Evolutionary conservation across 2,329 filamentous ascomycete genomes (phyloP).

Genomic region (Macrophomina phaseolina): DNA sequence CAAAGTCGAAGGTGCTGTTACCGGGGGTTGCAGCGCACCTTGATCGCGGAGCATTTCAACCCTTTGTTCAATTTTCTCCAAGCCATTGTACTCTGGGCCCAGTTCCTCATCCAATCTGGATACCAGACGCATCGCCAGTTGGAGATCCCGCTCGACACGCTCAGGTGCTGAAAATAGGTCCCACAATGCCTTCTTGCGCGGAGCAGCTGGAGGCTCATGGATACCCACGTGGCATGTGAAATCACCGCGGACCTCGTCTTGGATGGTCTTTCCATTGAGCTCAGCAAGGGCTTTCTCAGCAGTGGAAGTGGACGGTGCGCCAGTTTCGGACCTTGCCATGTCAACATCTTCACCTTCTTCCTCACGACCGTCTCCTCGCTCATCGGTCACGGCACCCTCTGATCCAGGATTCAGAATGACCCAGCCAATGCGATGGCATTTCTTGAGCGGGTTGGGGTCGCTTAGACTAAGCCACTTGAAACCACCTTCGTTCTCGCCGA

Average conservation of each 20-base stretch:
- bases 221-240: slow-evolving; percentile 98
- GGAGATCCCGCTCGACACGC: slow-evolving; percentile 86
- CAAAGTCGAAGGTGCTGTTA: slow-evolving; percentile 56
- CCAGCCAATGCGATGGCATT: slow-evolving; percentile 98
- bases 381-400: slow-evolving; percentile 68
- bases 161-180: slow-evolving; percentile 95
- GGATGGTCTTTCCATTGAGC: slow-evolving; percentile 97
- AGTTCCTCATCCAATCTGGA: slow-evolving; percentile 85
- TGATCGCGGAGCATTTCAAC: slow-evolving; percentile 80
- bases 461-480: slow-evolving; percentile 96
- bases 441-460: slow-evolving; percentile 95
- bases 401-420: slow-evolving; percentile 88
- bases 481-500: slow-evolving; percentile 87
- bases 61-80: slow-evolving; percentile 80
- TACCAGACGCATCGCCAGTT: slow-evolving; percentile 80
- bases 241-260: slow-evolving; percentile 90
- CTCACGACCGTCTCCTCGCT: slow-evolving; percentile 75
- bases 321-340: slow-evolving; percentile 33
- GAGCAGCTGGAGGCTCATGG: slow-evolving; percentile 84
- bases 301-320: slow-evolving; percentile 52
- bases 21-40: slow-evolving; percentile 75
- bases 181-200: slow-evolving; percentile 94
- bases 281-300: slow-evolving; percentile 89
- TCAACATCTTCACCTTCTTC: slow-evolving; percentile 63
- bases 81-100: slow-evolving; percentile 76